phyloP scores from a whole-genome alignment of 1,284 basidiomycete species.

The Sphagnurus paluster region DNA sequence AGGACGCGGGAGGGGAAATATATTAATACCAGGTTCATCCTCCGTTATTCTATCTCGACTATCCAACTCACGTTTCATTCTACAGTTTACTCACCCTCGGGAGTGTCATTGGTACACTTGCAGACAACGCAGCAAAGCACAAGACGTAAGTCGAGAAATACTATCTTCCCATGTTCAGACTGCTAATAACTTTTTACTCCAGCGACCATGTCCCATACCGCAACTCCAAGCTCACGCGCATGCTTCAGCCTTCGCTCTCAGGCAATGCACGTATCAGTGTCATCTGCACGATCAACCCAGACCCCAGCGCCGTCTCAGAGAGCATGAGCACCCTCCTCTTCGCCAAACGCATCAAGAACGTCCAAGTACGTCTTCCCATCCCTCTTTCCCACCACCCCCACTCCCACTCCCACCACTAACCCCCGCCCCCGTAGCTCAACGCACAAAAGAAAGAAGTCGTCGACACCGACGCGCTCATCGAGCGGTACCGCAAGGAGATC shows the following conservation, averaged over 20 bases:
- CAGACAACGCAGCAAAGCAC: conserved; percentile 80
- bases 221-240: conserved; percentile 92
- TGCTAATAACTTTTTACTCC: conserved; percentile 6
- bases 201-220: conserved; percentile 93
- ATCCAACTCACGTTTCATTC: conserved; percentile 1
- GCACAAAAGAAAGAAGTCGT: conserved; percentile 93
- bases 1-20: conserved; percentile 90
- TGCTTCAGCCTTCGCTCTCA: conserved; percentile 92
- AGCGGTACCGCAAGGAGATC: conserved; percentile 89
- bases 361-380: conserved; percentile 45
- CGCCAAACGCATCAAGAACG: conserved; percentile 85
- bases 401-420: background rate
- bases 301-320: conserved; percentile 72
- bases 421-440: conserved; percentile 50
- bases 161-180: background rate
- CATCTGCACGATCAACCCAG: conserved; percentile 93
- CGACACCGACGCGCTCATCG: conserved; percentile 89
- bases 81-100: conserved; percentile 86
- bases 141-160: conserved; percentile 61
- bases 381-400: background rate
- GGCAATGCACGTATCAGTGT: conserved; percentile 97
- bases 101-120: conserved; percentile 85
- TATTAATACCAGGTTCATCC: conserved; percentile 79
- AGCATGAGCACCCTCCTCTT: conserved; percentile 86
- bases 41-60: background rate